Evolutionary conservation across 83 land plant genomes (phyloP), one percentile per base, ranked within the genome.

Genomic region (Picea engelmannii): DNA sequence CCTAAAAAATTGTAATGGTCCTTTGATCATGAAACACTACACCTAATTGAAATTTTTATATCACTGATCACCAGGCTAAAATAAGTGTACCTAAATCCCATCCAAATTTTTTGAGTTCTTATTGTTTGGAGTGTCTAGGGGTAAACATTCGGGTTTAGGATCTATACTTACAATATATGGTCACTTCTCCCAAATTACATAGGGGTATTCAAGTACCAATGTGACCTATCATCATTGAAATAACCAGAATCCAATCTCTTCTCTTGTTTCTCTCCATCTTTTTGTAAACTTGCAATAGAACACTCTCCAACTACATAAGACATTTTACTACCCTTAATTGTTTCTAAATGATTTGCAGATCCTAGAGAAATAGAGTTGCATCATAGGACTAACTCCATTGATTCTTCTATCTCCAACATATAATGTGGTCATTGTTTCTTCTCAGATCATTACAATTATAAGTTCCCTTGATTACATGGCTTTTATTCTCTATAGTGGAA

Each of bases 181-280:
- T 31, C 1, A 11, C 20, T 24, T 31, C 20, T 79, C 88, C 89
- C 83, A n/a, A 52, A 52, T 35, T 87, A 86, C 86, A 84, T 84
- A 15, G 67, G 15, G 79, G n/a, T 82, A 70, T 87, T 87, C 38
- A 87, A 76, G 55, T 87, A 86, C 89, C 89, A 87, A 23, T 74
- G 82, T 12, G 77, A 79, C 62, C 84, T 78, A 24, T 81, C 66
- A 69, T 78, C 82, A 20, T 70, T 23, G 3, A 23, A 23, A 25
- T 23, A 71, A 49, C 82, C 79, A 40, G 76, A 71, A 17, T 20
- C 47, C 0, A 21, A 11, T 1, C 31, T 59, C 66, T 76, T 49
- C 74, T 69, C 74, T 69, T 69, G 42, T 9, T 40, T 40, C 9
- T 69, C 38, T 42, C n/a, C 74, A 40, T 40, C n/a, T 4, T 69